Evolutionary conservation across 106 monocot genomes (phyloP).

Genomic region (Dactylorhiza incarnata): DNA sequence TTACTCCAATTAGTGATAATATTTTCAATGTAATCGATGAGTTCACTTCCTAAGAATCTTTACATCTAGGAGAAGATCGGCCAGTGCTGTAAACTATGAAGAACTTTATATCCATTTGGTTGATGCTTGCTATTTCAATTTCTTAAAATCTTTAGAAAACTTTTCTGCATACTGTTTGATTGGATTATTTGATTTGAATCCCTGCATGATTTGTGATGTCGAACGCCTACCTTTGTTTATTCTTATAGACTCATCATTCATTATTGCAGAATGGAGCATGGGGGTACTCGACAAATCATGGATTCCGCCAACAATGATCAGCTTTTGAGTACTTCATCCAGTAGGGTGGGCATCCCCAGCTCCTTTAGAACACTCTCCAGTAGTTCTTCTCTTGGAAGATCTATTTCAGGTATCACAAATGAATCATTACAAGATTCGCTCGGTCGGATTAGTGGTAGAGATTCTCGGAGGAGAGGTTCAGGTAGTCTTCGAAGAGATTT

Average conservation of each 20-base stretch:
- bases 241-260: neutral
- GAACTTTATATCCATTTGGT: neutral
- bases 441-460: conserved; percentile 16
- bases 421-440: conserved; percentile 18
- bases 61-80: neutral
- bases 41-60: neutral
- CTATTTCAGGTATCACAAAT: neutral
- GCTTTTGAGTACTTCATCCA: conserved; percentile 10
- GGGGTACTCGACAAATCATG: neutral
- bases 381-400: conserved; percentile 10
- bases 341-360: neutral
- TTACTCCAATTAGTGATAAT: neutral
- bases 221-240: neutral
- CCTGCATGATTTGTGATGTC: neutral
- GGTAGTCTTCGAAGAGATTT: conserved; percentile 25
- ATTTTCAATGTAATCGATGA: neutral
- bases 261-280: neutral
- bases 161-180: neutral
- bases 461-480: conserved; percentile 24
- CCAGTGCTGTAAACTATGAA: neutral
- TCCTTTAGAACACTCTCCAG: conserved; percentile 17
- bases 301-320: neutral
- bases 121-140: neutral
- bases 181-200: neutral
- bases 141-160: neutral